Conservation (phyloP, 371 early-diverging fungal species). For the Smittium culicis region DNA sequence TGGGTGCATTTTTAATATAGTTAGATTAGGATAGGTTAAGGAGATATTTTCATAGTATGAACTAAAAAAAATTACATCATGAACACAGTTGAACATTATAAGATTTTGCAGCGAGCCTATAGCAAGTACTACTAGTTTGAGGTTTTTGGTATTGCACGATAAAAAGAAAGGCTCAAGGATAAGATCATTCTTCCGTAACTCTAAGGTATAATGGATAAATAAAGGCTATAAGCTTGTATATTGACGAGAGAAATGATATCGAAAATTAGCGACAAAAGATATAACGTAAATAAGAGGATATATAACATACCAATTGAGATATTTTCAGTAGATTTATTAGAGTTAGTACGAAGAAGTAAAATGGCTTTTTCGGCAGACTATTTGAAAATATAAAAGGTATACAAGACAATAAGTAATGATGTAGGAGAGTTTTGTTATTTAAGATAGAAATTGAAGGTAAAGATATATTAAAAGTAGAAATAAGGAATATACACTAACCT, state of each 20-base stretch:
- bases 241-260: too few relatives aligned
- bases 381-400: not conserved
- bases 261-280: too few relatives aligned
- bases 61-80: conserved; percentile 52
- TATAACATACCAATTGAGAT: too few relatives aligned
- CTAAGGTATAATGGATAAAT: too few relatives aligned
- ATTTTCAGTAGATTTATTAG: conserved; percentile 13
- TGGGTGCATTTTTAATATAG: not conserved
- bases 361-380: conserved; percentile 30
- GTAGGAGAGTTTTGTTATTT: too few relatives aligned
- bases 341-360: conserved; percentile 18
- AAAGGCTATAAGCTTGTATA: too few relatives aligned
- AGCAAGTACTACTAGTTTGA: conserved; percentile 69
- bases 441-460: too few relatives aligned
- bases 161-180: conserved; percentile 75
- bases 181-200: conserved; percentile 68
- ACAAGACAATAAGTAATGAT: too few relatives aligned
- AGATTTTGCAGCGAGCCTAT: conserved; percentile 78
- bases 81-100: conserved; percentile 69
- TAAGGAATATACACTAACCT: conserved; percentile 46
- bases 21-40: too few relatives aligned
- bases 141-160: conserved; percentile 77
- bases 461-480: not conserved
- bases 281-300: too few relatives aligned
- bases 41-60: too few relatives aligned